Evolutionary conservation across 176 grass and related monocot species (phyloP).

Genomic region (Aegilops sharonensis): DNA sequence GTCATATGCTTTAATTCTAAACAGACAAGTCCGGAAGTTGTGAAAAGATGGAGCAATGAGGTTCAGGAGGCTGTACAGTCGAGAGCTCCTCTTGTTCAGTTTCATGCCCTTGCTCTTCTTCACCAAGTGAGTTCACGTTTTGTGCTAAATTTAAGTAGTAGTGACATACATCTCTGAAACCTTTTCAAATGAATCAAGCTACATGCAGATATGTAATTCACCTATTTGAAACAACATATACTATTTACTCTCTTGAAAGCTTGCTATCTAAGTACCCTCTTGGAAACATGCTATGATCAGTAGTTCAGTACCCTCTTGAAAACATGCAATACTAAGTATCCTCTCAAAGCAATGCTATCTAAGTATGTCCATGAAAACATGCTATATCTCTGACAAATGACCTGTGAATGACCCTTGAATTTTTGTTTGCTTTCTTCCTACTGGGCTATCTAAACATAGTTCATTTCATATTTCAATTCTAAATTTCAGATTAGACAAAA

Average conservation of each 20-base stretch:
- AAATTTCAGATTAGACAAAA: slow-evolving; percentile 86
- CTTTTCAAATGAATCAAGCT: slow-evolving; percentile 5
- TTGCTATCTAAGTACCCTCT: neutral
- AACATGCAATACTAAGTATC: neutral
- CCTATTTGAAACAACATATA: neutral
- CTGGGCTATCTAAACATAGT: neutral
- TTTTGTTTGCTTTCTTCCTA: neutral
- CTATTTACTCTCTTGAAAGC: neutral
- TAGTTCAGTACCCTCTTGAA: neutral
- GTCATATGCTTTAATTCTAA: slow-evolving; percentile 18
- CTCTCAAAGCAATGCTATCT: neutral
- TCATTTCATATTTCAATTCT: neutral
- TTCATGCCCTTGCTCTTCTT: slow-evolving; percentile 96
- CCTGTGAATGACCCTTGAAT: neutral
- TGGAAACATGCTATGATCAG: neutral
- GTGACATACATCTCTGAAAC: neutral
- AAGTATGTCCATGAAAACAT: neutral
- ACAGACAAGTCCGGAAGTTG: slow-evolving; percentile 91
- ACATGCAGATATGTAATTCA: neutral
- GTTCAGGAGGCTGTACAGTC: slow-evolving; percentile 99
- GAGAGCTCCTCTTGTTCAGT: slow-evolving; percentile 91
- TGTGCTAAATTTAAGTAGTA: neutral
- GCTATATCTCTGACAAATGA: neutral
- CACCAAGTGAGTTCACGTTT: slow-evolving; percentile 65
- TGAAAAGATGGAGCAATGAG: slow-evolving; percentile 99